Conservation (phyloP, 1,139 yeast genomes). For the Pichia sp. region DNA sequence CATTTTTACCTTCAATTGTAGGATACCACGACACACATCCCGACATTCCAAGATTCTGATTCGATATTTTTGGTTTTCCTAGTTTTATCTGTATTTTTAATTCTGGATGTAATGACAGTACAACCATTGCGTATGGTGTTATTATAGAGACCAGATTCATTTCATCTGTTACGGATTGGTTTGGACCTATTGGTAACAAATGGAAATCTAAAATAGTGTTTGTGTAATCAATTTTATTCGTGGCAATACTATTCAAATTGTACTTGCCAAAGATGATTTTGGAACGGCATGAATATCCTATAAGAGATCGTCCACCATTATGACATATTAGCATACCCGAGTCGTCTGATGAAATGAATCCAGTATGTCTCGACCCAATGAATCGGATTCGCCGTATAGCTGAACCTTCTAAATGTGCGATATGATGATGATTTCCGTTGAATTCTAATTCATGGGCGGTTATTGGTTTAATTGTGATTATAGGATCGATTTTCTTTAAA, state of each 20-base stretch:
- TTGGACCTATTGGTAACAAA: slow-evolving; percentile 28
- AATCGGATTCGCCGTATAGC: slow-evolving; percentile 52
- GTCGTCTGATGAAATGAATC: slow-evolving; percentile 57
- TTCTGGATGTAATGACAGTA: slow-evolving; percentile 55
- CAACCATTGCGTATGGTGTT: slow-evolving; percentile 48
- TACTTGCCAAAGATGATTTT: slow-evolving; percentile 54
- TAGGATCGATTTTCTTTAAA: slow-evolving; percentile 33
- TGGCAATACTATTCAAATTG: slow-evolving; percentile 20
- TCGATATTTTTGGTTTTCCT: slow-evolving; percentile 43
- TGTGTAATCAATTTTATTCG: slow-evolving; percentile 11
- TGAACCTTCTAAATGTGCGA: slow-evolving; percentile 53
- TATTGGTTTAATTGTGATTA: slow-evolving; percentile 37
- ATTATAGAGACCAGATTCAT: slow-evolving; percentile 62
- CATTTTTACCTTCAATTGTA: slow-evolving; percentile 31
- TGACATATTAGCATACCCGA: slow-evolving; percentile 62
- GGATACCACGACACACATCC: slow-evolving; percentile 66
- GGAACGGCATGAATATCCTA: slow-evolving; percentile 50
- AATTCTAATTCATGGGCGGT: slow-evolving; percentile 17
- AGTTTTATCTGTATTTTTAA: slow-evolving; percentile 54
- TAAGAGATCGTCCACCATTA: slow-evolving; percentile 52
- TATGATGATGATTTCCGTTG: slow-evolving; percentile 33
- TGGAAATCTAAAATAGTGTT: slow-evolving; percentile 24
- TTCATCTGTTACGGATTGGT: slow-evolving; percentile 22
- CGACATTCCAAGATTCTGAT: slow-evolving; percentile 36
- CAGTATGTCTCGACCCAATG: slow-evolving; percentile 54